These are phyloP conservation scores for Cyclostephanos invisitatus DNA, from an alignment of 108 stramenopile genomes.

Conservation along the genomic window DNA sequence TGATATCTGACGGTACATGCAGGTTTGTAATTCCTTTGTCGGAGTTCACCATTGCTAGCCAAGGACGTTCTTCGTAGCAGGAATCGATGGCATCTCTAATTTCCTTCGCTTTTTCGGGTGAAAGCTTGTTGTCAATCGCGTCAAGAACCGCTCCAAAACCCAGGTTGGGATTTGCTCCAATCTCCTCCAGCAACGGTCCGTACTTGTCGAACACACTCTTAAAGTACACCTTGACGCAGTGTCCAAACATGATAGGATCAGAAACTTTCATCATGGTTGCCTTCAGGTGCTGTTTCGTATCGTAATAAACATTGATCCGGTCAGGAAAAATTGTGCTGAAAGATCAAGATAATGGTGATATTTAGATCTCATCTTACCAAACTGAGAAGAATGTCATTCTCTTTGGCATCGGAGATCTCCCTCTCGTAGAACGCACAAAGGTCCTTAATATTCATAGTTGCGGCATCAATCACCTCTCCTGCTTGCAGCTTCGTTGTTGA, in stretches of 20 bases:
- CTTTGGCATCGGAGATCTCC: constrained; percentile 88
- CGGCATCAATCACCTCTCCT: constrained; percentile 89
- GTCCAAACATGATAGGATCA: constrained; percentile 94
- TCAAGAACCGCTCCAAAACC: constrained; percentile 80
- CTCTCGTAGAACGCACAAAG: constrained; percentile 71
- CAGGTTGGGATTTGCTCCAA: constrained; percentile 91
- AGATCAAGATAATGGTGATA: neutral
- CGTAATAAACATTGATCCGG: neutral
- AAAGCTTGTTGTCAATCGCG: constrained; percentile 61
- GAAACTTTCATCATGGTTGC: constrained; percentile 97
- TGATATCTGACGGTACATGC: constrained; percentile 71
- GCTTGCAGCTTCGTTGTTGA: constrained; percentile 49
- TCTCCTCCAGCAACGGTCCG: constrained; percentile 66
- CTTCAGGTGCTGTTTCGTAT: constrained; percentile 70
- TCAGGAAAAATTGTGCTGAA: constrained; percentile 13
- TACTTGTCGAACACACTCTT: constrained; percentile 91
- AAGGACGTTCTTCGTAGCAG: constrained; percentile 82
- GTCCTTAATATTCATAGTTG: constrained; percentile 65
- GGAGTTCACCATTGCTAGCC: constrained; percentile 93
- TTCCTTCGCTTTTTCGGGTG: constrained; percentile 55
- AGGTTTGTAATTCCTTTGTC: constrained; percentile 94
- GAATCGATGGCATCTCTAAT: constrained; percentile 83
- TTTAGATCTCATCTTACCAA: constrained; percentile 26
- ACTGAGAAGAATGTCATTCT: constrained; percentile 73
- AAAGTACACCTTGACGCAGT: constrained; percentile 87